Evolutionary conservation across 2,329 filamentous ascomycete species (phyloP).

Genomic region (Cercospora canescens): DNA sequence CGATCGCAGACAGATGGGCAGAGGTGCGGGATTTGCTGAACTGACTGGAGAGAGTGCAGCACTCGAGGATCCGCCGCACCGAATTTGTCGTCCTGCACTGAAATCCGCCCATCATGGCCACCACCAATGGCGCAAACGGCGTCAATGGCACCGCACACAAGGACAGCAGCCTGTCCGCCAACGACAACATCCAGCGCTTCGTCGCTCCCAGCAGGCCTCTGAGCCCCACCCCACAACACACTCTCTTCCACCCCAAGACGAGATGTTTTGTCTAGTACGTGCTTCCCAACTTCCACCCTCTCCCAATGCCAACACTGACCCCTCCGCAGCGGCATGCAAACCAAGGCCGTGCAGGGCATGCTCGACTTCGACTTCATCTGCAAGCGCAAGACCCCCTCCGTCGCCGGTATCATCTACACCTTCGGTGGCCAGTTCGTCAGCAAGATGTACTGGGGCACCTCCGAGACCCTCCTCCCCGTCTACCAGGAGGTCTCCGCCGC

Average conservation of each 20-base stretch:
- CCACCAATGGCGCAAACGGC: conserved; percentile 23
- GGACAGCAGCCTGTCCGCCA: conserved; percentile 63
- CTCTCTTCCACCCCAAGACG: conserved; percentile 98
- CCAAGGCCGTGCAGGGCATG: conserved; percentile 65
- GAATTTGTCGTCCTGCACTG: neutral
- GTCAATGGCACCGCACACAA: conserved; percentile 17
- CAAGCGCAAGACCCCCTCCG: conserved; percentile 94
- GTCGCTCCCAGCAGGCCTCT: conserved; percentile 86
- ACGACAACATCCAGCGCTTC: conserved; percentile 99
- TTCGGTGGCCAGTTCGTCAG: conserved; percentile 99
- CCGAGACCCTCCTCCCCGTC: conserved; percentile 96
- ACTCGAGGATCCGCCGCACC: neutral
- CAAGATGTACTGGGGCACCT: conserved; percentile 99
- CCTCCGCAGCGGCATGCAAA: conserved; percentile 76
- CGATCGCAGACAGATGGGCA: neutral
- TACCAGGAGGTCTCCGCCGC: conserved; percentile 95
- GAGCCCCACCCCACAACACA: conserved; percentile 83
- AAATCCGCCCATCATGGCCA: conserved; percentile 44
- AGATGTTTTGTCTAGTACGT: conserved; percentile 97
- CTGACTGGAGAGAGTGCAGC: neutral
- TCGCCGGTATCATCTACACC: conserved; percentile 99
- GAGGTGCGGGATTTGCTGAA: neutral
- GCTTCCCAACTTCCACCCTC: neutral
- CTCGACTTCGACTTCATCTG: conserved; percentile 99
- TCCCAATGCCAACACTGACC: conserved; percentile 31